Percentiles rank a stretch among this genome's conserved stretches.
phyloP scores from a whole-genome alignment of 306 rosid genomes.

The Dalbergia cochinchinensis region DNA sequence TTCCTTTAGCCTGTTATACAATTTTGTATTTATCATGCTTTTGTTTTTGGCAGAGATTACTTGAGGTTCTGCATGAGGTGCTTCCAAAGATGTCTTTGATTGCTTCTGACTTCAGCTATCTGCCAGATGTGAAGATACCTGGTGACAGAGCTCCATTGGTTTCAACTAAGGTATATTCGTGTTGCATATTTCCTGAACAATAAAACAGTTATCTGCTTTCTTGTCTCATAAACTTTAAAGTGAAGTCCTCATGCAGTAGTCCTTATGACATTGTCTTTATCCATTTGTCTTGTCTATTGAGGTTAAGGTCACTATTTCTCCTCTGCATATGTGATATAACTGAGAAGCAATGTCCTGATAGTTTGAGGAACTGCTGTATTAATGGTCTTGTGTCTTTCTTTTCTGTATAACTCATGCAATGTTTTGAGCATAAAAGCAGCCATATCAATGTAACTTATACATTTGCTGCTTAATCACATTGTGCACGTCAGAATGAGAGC shows the following conservation, averaged over 20 bases:
- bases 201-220: constrained; percentile 31
- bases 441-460: not conserved
- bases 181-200: constrained; percentile 36
- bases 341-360: constrained; percentile 10
- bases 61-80: constrained; percentile 82
- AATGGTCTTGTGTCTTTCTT: constrained; percentile 21
- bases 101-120: constrained; percentile 92
- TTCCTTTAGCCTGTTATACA: not conserved
- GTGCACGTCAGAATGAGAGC: not conserved
- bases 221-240: constrained; percentile 29
- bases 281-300: constrained; percentile 21
- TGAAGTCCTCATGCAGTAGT: constrained; percentile 7
- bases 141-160: constrained; percentile 98
- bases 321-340: constrained; percentile 25
- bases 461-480: not conserved
- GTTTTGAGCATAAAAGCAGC: not conserved
- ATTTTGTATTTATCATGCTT: constrained; percentile 39
- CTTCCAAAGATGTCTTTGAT: constrained; percentile 97
- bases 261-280: constrained; percentile 8
- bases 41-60: constrained; percentile 71
- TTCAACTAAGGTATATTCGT: constrained; percentile 81
- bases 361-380: constrained; percentile 26
- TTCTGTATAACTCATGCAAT: not conserved
- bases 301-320: constrained; percentile 16
- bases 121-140: constrained; percentile 87